These are phyloP conservation scores for Thalassiosira pacifica DNA, from an alignment of 352 stramenopile species.

Conservation along the genomic window DNA sequence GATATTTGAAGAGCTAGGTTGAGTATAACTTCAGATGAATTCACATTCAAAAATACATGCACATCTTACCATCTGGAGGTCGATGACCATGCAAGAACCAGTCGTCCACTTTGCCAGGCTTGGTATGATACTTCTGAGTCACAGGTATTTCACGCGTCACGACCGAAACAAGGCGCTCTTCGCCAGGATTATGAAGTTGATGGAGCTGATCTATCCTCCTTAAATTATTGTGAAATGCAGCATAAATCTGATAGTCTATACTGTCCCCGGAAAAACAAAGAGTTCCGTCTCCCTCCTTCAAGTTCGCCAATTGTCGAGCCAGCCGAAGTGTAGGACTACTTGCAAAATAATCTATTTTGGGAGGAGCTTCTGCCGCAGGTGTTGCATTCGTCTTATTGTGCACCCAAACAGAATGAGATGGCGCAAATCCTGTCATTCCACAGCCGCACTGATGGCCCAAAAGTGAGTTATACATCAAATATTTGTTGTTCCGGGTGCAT, in stretches of 20 bases:
- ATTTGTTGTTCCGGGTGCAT: not conserved
- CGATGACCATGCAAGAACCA: constrained; percentile 23
- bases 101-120: constrained; percentile 1
- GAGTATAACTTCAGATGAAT: too few relatives aligned
- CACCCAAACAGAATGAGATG: constrained; percentile 42
- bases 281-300: constrained; percentile 40
- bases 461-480: constrained; percentile 37
- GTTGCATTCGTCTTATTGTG: constrained; percentile 1
- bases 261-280: constrained; percentile 41
- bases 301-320: constrained; percentile 26
- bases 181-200: constrained; percentile 7
- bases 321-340: constrained; percentile 34
- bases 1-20: too few relatives aligned
- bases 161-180: not conserved
- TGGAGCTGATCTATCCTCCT: constrained; percentile 37
- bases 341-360: constrained; percentile 25
- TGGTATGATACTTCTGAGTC: constrained; percentile 14
- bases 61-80: constrained; percentile 21
- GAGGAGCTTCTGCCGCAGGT: not conserved
- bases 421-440: constrained; percentile 38
- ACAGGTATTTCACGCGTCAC: constrained; percentile 26
- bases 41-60: too few relatives aligned
- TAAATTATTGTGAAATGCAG: constrained; percentile 38
- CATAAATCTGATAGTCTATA: constrained; percentile 57
- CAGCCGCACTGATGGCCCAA: constrained; percentile 48